Conservation (phyloP, 345 rosid genomes). For the Hypericum androsaemum region DNA sequence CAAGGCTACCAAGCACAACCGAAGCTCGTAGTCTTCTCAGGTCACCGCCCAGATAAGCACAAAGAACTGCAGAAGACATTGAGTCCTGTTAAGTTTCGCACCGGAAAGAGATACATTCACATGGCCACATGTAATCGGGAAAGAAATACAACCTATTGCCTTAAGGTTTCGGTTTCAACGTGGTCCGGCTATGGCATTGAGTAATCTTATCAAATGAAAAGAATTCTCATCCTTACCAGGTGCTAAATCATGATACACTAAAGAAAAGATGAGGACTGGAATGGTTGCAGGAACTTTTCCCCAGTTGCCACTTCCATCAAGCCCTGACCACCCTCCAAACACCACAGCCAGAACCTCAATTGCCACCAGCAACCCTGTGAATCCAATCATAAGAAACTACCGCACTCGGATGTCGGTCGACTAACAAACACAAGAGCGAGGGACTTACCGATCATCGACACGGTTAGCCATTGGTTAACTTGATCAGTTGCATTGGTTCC, state of each 20-base stretch:
- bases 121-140: too few relatives aligned
- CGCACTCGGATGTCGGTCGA: not conserved
- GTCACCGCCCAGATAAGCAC: slow-evolving; percentile 58
- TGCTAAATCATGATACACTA: slow-evolving; percentile 49
- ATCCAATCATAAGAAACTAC: not conserved
- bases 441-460: slow-evolving; percentile 43
- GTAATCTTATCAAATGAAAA: not conserved
- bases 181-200: too few relatives aligned
- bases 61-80: slow-evolving; percentile 35
- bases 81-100: not conserved
- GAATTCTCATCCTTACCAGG: slow-evolving; percentile 30
- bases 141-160: too few relatives aligned
- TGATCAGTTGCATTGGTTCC: slow-evolving; percentile 48
- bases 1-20: slow-evolving; percentile 40
- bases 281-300: slow-evolving; percentile 43
- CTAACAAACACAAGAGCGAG: too few relatives aligned
- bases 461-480: slow-evolving; percentile 50
- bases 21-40: slow-evolving; percentile 38
- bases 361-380: slow-evolving; percentile 40
- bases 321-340: slow-evolving; percentile 45
- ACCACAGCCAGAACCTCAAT: slow-evolving; percentile 40
- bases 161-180: too few relatives aligned
- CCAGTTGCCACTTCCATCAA: slow-evolving; percentile 40
- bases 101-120: too few relatives aligned
- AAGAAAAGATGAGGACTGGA: slow-evolving; percentile 51